Conservation (phyloP, 768 basidiomycete genomes). For the Psilocybe cubensis region DNA sequence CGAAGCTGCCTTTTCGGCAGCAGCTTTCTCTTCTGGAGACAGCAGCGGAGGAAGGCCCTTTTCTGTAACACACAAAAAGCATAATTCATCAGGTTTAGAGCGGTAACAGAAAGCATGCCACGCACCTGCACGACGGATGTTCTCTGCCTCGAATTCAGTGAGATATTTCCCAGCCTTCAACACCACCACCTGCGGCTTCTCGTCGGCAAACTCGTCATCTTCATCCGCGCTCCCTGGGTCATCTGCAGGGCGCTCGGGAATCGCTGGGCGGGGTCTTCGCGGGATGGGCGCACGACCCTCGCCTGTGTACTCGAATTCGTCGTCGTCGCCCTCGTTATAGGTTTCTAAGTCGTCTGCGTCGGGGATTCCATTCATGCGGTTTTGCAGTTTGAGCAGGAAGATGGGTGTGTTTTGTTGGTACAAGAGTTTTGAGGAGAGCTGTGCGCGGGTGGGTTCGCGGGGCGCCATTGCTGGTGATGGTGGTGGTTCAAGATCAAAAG, state of each 20-base stretch:
- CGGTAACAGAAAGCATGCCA: not conserved
- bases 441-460: slow-evolving; percentile 71
- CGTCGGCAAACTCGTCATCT: slow-evolving; percentile 61
- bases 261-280: slow-evolving; percentile 70
- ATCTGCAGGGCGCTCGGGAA: slow-evolving; percentile 67
- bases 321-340: slow-evolving; percentile 42
- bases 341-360: slow-evolving; percentile 48
- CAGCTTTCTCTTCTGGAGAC: slow-evolving; percentile 15
- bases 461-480: slow-evolving; percentile 37
- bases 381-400: slow-evolving; percentile 70
- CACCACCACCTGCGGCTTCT: slow-evolving; percentile 89
- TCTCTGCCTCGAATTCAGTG: slow-evolving; percentile 75
- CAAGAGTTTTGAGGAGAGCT: slow-evolving; percentile 70
- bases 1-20: slow-evolving; percentile 26
- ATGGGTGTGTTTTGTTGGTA: slow-evolving; percentile 64
- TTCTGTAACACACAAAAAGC: slow-evolving; percentile 42
- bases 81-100: slow-evolving; percentile 5
- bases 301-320: slow-evolving; percentile 65
- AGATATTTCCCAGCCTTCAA: slow-evolving; percentile 89
- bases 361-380: slow-evolving; percentile 56
- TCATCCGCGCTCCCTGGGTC: slow-evolving; percentile 79
- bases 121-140: slow-evolving; percentile 73
- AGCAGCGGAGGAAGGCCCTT: slow-evolving; percentile 63
- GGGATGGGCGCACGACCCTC: slow-evolving; percentile 78
- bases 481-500: not conserved